Percentiles rank a stretch among this genome's conserved stretches.
phyloP scores from a whole-genome alignment of 352 stramenopile species.

The Pythium brassicae region DNA sequence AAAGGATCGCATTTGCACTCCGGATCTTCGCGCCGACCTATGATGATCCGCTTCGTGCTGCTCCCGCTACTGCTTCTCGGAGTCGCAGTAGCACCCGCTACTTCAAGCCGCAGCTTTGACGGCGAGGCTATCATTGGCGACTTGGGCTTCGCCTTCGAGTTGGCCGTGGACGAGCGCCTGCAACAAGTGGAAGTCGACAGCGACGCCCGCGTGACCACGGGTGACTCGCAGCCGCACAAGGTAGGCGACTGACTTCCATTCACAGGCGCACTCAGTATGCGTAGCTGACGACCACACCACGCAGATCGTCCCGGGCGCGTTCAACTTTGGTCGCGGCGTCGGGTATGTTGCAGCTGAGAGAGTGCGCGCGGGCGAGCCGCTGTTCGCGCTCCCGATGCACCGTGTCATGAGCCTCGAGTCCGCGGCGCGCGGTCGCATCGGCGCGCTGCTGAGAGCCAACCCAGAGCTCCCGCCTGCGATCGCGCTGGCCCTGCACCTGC shows the following conservation, averaged over 20 bases:
- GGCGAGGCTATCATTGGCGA: conserved; percentile 8
- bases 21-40: too few relatives aligned
- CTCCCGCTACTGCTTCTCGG: background rate
- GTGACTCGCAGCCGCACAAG: background rate
- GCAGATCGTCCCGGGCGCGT: conserved; percentile 21
- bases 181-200: conserved; percentile 1
- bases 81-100: background rate
- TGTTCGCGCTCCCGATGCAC: conserved; percentile 28
- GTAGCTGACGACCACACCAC: background rate
- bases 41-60: background rate
- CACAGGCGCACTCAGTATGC: background rate
- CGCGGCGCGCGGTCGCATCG: conserved; percentile 25
- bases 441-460: conserved; percentile 34
- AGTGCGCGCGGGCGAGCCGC: conserved; percentile 10
- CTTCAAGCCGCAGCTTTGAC: background rate
- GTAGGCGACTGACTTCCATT: background rate
- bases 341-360: conserved; percentile 17
- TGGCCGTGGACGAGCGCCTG: conserved; percentile 3
- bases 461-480: conserved; percentile 38
- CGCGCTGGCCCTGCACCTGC: conserved; percentile 33
- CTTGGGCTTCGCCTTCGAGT: conserved; percentile 13
- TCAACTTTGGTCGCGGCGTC: conserved; percentile 42
- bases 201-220: background rate
- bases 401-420: conserved; percentile 38
- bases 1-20: too few relatives aligned